Conservation (phyloP, 305 asterid species). For the Solanum hybrid region DNA sequence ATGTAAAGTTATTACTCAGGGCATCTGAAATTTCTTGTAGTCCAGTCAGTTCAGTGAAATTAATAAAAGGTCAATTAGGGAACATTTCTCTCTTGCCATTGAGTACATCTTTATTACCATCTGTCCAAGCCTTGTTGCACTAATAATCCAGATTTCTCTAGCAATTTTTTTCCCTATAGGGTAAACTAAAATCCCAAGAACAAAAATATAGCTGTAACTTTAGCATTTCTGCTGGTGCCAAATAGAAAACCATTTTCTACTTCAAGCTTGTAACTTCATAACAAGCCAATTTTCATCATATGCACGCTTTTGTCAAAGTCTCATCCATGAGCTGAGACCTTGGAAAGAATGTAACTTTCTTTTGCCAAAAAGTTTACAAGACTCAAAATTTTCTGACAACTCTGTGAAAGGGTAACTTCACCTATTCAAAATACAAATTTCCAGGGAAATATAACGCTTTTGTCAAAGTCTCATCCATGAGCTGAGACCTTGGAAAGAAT, state of each 20-base stretch:
- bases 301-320: background rate
- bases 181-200: background rate
- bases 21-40: conserved; percentile 7
- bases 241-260: background rate
- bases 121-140: background rate
- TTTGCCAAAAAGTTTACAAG: no score
- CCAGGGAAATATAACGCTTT: background rate
- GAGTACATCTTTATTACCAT: background rate
- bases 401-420: no score
- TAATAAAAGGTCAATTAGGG: conserved; percentile 10
- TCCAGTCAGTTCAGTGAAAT: conserved; percentile 15
- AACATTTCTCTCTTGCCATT: conserved; percentile 9
- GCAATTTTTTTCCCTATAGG: no score
- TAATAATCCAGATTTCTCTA: background rate
- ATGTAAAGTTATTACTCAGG: conserved; percentile 21
- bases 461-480: background rate
- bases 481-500: no score
- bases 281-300: background rate
- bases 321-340: no score
- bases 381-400: no score
- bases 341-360: no score
- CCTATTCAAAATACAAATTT: background rate
- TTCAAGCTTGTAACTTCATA: background rate
- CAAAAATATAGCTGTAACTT: background rate
- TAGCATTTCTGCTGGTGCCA: background rate